Conservation (phyloP, 352 stramenopile genomes). For the Halophytophthora batemanensis region DNA sequence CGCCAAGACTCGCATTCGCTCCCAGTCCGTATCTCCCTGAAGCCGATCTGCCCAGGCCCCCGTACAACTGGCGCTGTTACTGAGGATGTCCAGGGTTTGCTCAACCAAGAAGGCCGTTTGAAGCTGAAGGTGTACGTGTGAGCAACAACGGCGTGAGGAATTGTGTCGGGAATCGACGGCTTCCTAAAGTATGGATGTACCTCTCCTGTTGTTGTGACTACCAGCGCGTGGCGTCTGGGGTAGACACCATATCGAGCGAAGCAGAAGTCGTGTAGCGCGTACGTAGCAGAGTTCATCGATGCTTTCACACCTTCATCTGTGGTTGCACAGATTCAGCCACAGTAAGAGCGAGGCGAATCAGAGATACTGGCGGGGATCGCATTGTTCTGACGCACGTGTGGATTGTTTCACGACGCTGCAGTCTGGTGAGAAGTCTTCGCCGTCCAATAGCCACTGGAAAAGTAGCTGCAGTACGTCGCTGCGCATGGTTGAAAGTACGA, state of each 20-base stretch:
- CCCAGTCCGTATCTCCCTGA: constrained; percentile 3
- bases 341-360: background rate
- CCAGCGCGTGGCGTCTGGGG: constrained; percentile 29
- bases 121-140: constrained; percentile 17
- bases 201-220: constrained; percentile 27
- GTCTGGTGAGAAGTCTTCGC: constrained; percentile 9
- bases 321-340: background rate
- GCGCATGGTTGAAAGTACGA: constrained; percentile 30
- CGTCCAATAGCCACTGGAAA: constrained; percentile 33
- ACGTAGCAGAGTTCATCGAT: constrained; percentile 15
- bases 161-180: background rate
- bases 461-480: constrained; percentile 27
- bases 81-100: constrained; percentile 18
- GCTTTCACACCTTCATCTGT: constrained; percentile 3
- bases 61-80: background rate
- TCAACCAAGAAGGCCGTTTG: constrained; percentile 36
- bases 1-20: constrained; percentile 5
- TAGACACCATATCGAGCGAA: constrained; percentile 36
- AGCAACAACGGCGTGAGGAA: background rate
- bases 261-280: constrained; percentile 32
- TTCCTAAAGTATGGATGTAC: constrained; percentile 13
- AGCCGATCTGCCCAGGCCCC: constrained; percentile 11
- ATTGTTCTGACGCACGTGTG: background rate
- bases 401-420: constrained; percentile 1
- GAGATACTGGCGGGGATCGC: background rate